phyloP scores from a whole-genome alignment of 768 basidiomycete species.

The Boletus eberwhitei region DNA sequence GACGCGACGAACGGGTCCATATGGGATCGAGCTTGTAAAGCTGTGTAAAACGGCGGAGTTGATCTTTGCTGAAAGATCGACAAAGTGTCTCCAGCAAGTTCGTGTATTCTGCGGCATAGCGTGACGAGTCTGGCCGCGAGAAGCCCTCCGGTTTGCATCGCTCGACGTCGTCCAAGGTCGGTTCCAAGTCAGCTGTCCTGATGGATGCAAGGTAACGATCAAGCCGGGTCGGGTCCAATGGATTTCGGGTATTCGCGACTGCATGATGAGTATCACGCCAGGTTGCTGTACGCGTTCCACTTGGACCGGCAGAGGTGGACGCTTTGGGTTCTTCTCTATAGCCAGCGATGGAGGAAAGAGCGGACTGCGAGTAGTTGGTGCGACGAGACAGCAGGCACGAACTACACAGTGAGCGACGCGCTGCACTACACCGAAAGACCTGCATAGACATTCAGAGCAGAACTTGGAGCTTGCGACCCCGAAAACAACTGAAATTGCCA shows the following conservation, averaged over 20 bases:
- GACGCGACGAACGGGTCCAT: slow-evolving; percentile 33
- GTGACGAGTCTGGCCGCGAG: slow-evolving; percentile 37
- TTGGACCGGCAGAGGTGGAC: slow-evolving; percentile 1
- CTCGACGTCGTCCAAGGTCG: slow-evolving; percentile 63
- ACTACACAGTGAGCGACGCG: slow-evolving; percentile 18
- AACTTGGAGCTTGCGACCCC: not conserved
- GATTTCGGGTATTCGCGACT: slow-evolving; percentile 17
- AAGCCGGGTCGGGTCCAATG: slow-evolving; percentile 44
- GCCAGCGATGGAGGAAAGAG: slow-evolving; percentile 10
- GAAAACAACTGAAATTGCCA: not conserved
- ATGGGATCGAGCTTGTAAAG: slow-evolving; percentile 42
- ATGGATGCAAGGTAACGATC: slow-evolving; percentile 57
- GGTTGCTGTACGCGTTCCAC: not conserved
- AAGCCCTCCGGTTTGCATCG: slow-evolving; percentile 44
- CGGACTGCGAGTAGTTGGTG: slow-evolving; percentile 26
- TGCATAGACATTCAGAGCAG: slow-evolving; percentile 19
- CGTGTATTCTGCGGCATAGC: slow-evolving; percentile 54
- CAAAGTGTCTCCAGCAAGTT: slow-evolving; percentile 50
- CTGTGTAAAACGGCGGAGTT: slow-evolving; percentile 53
- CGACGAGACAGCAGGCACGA: slow-evolving; percentile 13
- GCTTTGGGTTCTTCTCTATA: slow-evolving; percentile 2
- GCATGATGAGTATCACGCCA: slow-evolving; percentile 1
- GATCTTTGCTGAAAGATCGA: slow-evolving; percentile 60
- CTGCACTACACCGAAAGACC: slow-evolving; percentile 13
- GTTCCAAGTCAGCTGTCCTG: slow-evolving; percentile 40